Evolutionary conservation across 2,329 filamentous ascomycete species (phyloP).

Genomic region (Scedosporium apiospermum): DNA sequence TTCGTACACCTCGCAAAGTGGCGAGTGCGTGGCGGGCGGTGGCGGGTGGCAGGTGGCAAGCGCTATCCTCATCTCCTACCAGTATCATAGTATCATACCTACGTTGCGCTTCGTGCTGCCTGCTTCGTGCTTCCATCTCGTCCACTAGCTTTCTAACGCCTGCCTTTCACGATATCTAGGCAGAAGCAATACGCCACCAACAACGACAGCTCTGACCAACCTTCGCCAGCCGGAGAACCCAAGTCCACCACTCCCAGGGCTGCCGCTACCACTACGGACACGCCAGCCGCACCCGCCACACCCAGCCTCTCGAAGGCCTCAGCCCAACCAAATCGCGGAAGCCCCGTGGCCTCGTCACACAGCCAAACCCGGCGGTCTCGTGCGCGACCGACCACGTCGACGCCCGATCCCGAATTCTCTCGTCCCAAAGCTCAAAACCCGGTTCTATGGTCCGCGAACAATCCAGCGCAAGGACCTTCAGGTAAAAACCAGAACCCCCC

Average conservation of each 20-base stretch:
- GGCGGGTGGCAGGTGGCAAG: neutral
- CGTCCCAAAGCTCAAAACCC: neutral
- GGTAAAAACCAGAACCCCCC: neutral
- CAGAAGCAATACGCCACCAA: neutral
- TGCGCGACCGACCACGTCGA: neutral
- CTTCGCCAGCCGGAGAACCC: neutral
- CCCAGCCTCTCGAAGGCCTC: neutral
- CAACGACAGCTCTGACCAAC: neutral
- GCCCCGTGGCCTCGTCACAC: constrained; percentile 1
- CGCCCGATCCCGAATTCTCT: neutral
- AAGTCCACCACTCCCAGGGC: neutral
- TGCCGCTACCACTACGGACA: neutral
- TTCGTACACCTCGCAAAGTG: neutral
- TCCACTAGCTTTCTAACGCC: neutral
- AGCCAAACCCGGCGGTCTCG: neutral
- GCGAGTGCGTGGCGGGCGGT: neutral
- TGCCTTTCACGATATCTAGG: neutral
- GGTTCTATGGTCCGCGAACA: neutral
- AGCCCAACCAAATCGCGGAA: neutral
- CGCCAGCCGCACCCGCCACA: neutral
- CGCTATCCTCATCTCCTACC: neutral
- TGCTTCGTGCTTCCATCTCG: no score
- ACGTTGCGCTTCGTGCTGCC: no score
- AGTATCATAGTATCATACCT: no score
- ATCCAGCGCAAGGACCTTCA: neutral